Evolutionary conservation across 2,329 filamentous ascomycete genomes (phyloP).

Genomic region (Ophiostoma pallidulum): DNA sequence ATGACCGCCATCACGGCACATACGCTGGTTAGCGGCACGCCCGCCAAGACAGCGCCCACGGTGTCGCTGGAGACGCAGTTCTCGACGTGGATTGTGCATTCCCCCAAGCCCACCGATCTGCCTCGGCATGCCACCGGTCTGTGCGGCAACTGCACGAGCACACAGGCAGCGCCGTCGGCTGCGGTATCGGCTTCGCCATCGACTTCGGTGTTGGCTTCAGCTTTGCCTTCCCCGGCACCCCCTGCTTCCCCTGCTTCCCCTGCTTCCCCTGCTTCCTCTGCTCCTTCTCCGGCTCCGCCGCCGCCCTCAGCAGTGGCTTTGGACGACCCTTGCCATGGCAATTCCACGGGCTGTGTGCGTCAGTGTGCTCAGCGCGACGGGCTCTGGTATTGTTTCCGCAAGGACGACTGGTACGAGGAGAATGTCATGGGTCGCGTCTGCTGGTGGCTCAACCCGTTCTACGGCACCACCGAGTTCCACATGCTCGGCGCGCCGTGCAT

Average conservation of each 20-base stretch:
- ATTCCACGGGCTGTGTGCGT: not conserved
- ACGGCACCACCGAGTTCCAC: not conserved
- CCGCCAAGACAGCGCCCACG: not conserved
- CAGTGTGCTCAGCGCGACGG: conserved; percentile 7
- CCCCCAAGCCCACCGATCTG: not conserved
- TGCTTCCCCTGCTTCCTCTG: too few species aligned
- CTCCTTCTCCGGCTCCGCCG: too few species aligned
- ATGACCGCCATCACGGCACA: not conserved
- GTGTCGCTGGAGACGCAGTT: not conserved
- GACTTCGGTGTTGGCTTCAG: too few species aligned
- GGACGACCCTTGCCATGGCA: not conserved
- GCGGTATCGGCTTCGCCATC: too few species aligned
- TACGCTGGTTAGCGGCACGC: not conserved
- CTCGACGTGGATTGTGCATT: conserved; percentile 3
- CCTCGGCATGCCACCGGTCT: not conserved
- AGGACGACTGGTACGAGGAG: conserved; percentile 8
- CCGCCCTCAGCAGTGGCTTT: too few species aligned
- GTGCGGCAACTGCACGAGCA: not conserved
- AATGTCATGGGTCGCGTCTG: conserved; percentile 9
- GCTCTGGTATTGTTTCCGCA: conserved; percentile 7
- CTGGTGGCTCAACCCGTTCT: conserved; percentile 3
- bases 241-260: too few species aligned
- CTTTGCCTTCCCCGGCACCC: too few species aligned
- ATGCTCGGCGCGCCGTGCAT: conserved; percentile 5
- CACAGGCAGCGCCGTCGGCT: too few species aligned